phyloP scores from a whole-genome alignment of 225 moss, liverwort and hornwort genomes.

The Marchantia polymorpha region DNA sequence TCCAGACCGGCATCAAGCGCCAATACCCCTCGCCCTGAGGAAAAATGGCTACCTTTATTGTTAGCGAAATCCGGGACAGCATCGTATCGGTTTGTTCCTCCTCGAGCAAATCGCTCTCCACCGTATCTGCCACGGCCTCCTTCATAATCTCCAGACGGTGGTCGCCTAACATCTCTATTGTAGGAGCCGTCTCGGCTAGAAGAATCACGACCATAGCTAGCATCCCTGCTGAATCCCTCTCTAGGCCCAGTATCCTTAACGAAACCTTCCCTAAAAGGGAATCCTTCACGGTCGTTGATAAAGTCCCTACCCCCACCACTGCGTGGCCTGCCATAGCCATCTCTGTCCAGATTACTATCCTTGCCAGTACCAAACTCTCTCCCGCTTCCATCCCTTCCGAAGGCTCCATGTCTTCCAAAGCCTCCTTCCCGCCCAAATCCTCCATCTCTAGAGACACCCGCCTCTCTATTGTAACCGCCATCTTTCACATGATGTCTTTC shows the following conservation, averaged over 20 bases:
- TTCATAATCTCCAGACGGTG: conserved; percentile 69
- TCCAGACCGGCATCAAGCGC: conserved; percentile 59
- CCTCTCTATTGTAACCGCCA: conserved; percentile 57
- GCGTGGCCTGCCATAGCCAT: conserved; percentile 58
- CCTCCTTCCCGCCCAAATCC: conserved; percentile 61
- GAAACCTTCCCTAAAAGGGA: conserved; percentile 64
- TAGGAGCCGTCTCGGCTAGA: conserved; percentile 60
- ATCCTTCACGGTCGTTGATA: conserved; percentile 44
- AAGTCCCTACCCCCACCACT: conserved; percentile 54
- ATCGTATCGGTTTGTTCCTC: conserved; percentile 45
- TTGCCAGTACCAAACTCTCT: conserved; percentile 60
- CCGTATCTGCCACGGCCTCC: conserved; percentile 63
- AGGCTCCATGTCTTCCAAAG: conserved; percentile 38
- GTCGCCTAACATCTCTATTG: conserved; percentile 71
- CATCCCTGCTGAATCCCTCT: conserved; percentile 61
- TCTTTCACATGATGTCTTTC: conserved; percentile 62
- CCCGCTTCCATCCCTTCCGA: conserved; percentile 46
- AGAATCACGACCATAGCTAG: conserved; percentile 58
- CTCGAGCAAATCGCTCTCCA: conserved; percentile 60
- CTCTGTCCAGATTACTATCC: conserved; percentile 52
- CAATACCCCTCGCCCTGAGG: conserved; percentile 59
- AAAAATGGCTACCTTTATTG: conserved; percentile 46
- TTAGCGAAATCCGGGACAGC: conserved; percentile 30
- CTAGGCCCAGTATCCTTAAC: conserved; percentile 49
- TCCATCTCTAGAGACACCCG: conserved; percentile 53